Evolutionary conservation across 2,329 filamentous ascomycete species (phyloP).

Genomic region (Dactylonectria macrodidyma): DNA sequence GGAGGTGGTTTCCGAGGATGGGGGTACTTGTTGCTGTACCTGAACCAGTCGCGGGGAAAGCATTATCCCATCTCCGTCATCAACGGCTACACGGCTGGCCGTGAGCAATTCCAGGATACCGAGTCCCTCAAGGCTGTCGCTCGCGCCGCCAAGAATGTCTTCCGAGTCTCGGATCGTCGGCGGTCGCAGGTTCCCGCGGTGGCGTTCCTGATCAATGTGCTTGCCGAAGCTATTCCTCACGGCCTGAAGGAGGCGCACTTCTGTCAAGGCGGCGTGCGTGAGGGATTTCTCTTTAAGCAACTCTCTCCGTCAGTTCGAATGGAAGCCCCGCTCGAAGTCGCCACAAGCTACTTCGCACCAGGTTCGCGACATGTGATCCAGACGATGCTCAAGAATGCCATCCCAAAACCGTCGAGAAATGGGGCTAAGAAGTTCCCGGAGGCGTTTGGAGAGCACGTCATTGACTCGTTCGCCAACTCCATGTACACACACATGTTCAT

Average conservation of each 20-base stretch:
- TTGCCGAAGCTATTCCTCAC: slow-evolving; percentile 71
- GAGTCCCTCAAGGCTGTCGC: slow-evolving; percentile 54
- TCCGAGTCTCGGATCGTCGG: slow-evolving; percentile 76
- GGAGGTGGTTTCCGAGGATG: slow-evolving; percentile 81
- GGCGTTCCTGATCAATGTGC: slow-evolving; percentile 75
- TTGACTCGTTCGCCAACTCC: slow-evolving; percentile 72
- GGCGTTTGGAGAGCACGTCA: slow-evolving; percentile 61
- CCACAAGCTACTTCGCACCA: slow-evolving; percentile 68
- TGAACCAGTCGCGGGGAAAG: slow-evolving; percentile 69
- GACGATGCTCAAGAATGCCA: slow-evolving; percentile 61
- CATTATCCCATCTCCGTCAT: slow-evolving; percentile 81
- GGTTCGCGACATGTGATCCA: slow-evolving; percentile 62
- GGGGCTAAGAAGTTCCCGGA: slow-evolving; percentile 51
- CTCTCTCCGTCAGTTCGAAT: slow-evolving; percentile 63
- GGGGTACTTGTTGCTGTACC: slow-evolving; percentile 74
- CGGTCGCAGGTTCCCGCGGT: slow-evolving; percentile 78
- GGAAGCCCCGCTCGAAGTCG: slow-evolving; percentile 72
- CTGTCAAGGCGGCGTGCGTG: slow-evolving; percentile 79
- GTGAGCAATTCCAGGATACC: slow-evolving; percentile 67
- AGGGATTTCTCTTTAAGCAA: slow-evolving; percentile 74
- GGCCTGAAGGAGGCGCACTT: slow-evolving; percentile 75
- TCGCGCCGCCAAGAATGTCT: slow-evolving; percentile 58
- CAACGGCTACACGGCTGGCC: slow-evolving; percentile 74
- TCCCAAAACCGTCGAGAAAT: slow-evolving; percentile 57
- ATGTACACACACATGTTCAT: slow-evolving; percentile 68